Evolutionary conservation across 345 rosid genomes (phyloP).

Genomic region (Citropsis articulata): DNA sequence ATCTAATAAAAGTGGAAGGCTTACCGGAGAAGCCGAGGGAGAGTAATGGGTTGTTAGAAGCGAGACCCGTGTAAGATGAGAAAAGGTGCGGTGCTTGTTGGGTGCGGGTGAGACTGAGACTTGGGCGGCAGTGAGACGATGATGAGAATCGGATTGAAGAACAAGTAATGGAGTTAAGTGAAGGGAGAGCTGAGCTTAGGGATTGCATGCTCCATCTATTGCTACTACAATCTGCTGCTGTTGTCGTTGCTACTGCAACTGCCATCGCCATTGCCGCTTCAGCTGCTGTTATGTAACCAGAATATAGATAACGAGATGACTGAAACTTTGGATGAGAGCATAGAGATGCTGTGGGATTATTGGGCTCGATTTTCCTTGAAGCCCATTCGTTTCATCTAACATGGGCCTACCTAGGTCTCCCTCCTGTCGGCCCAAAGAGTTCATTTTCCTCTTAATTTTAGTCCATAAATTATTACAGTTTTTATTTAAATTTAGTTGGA

Average conservation of each 20-base stretch:
- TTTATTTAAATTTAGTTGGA: too few species aligned
- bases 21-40: slow-evolving; percentile 56
- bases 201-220: slow-evolving; percentile 66
- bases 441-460: neutral
- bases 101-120: slow-evolving; percentile 12
- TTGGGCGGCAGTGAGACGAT: slow-evolving; percentile 21
- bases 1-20: neutral
- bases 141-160: slow-evolving; percentile 39
- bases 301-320: neutral
- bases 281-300: neutral
- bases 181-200: slow-evolving; percentile 66
- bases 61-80: slow-evolving; percentile 14
- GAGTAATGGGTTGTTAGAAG: slow-evolving; percentile 49
- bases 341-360: neutral
- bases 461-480: neutral
- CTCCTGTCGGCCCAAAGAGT: neutral
- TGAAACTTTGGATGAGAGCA: neutral
- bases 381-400: neutral
- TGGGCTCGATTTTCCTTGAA: neutral
- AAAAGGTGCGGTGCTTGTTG: slow-evolving; percentile 19
- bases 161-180: slow-evolving; percentile 16
- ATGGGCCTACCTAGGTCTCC: neutral
- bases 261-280: slow-evolving; percentile 27
- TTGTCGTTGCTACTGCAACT: slow-evolving; percentile 36
- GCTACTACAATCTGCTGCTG: slow-evolving; percentile 21